A percentile compares a stretch with the other conserved stretches of the same genome.
These are phyloP conservation scores for Phtheirospermum japonicum DNA, from an alignment of 257 asterid genomes.

Conservation along the genomic window DNA sequence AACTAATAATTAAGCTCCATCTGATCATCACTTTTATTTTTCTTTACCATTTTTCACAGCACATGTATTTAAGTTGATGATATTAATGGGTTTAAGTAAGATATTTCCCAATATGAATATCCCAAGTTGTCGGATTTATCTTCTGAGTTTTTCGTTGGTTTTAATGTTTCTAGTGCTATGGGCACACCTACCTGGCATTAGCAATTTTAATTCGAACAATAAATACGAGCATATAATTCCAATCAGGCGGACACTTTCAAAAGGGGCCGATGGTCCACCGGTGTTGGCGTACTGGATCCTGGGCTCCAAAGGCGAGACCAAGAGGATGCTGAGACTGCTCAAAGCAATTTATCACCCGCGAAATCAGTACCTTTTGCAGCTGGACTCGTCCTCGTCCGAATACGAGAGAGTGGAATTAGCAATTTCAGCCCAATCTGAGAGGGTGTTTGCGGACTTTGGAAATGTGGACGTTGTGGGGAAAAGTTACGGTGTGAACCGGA, in stretches of 20 bases:
- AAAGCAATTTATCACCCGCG: conserved; percentile 56
- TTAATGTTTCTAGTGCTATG: conserved; percentile 29
- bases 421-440: conserved; percentile 22
- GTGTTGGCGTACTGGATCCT: conserved; percentile 55
- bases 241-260: conserved; percentile 25
- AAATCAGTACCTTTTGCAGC: conserved; percentile 54
- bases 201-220: conserved; percentile 1
- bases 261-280: conserved; percentile 42
- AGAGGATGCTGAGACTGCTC: conserved; percentile 47
- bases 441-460: conserved; percentile 40
- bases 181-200: conserved; percentile 11
- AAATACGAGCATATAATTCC: conserved; percentile 22
- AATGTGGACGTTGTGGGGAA: conserved; percentile 51
- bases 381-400: conserved; percentile 36
- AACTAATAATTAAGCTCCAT: too few relatives aligned
- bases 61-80: background rate
- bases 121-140: conserved; percentile 28
- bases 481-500: conserved; percentile 38
- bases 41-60: background rate
- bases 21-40: too few relatives aligned
- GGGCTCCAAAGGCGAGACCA: conserved; percentile 42
- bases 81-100: conserved; percentile 10
- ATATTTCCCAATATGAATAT: conserved; percentile 12
- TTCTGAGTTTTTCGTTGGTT: conserved; percentile 28
- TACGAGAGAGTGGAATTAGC: conserved; percentile 35